Conservation (phyloP, 1,284 basidiomycete species). For the Cutaneotrichosporon cutaneum region DNA sequence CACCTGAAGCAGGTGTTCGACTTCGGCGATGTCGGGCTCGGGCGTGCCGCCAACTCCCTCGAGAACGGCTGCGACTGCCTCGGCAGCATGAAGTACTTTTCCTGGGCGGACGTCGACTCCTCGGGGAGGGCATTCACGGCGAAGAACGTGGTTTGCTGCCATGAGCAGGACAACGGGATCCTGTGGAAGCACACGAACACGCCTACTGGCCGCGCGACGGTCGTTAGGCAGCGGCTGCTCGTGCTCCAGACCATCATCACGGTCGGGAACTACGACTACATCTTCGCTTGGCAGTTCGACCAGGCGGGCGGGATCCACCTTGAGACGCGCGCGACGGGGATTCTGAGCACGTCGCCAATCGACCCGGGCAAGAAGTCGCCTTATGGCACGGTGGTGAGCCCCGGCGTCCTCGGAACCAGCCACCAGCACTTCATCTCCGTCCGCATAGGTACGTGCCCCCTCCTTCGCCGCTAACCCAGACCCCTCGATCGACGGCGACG, state of each 20-base stretch:
- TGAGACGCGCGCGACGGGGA: conserved; percentile 11
- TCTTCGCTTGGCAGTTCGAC: conserved; percentile 13
- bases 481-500: conserved; percentile 7
- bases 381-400: conserved; percentile 5
- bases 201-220: conserved; percentile 1
- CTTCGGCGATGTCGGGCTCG: conserved; percentile 11
- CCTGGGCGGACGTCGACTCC: conserved; percentile 9
- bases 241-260: conserved; percentile 10
- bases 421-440: conserved; percentile 12
- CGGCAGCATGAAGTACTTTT: conserved; percentile 10
- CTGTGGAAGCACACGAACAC: conserved; percentile 19
- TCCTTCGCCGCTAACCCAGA: neutral
- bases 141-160: conserved; percentile 27
- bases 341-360: conserved; percentile 9
- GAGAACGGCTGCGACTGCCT: conserved; percentile 14
- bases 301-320: conserved; percentile 11
- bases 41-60: conserved; percentile 6
- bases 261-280: conserved; percentile 13
- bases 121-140: neutral
- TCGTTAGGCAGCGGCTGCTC: conserved; percentile 7
- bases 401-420: conserved; percentile 5
- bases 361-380: conserved; percentile 7
- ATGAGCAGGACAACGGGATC: conserved; percentile 54
- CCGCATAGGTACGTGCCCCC: neutral
- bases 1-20: conserved; percentile 33